phyloP scores from a whole-genome alignment of 306 rosid species.

The Prunus davidiana region DNA sequence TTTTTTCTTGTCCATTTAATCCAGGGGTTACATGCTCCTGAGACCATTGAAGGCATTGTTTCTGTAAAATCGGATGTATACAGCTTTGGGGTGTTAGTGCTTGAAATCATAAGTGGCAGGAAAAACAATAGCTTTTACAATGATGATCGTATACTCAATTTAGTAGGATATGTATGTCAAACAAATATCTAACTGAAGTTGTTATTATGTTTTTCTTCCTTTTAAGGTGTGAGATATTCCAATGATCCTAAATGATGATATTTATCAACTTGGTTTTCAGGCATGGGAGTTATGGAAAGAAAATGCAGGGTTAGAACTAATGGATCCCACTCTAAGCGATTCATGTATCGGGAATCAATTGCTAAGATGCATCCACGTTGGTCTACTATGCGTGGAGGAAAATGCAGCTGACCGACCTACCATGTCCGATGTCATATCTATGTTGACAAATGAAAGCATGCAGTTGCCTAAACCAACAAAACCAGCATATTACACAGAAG shows the following conservation, averaged over 20 bases:
- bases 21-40: conserved; percentile 27
- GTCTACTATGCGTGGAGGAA: conserved; percentile 20
- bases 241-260: neutral
- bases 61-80: neutral
- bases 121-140: neutral
- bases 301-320: neutral
- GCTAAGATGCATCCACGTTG: conserved; percentile 13
- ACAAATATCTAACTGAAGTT: neutral
- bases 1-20: neutral
- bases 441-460: conserved; percentile 17
- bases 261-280: neutral
- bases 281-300: conserved; percentile 15
- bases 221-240: conserved; percentile 19
- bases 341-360: conserved; percentile 11
- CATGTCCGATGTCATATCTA: conserved; percentile 12
- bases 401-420: neutral
- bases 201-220: neutral
- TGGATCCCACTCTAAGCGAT: conserved; percentile 9
- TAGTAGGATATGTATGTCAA: conserved; percentile 26
- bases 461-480: conserved; percentile 2
- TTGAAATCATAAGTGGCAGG: conserved; percentile 9
- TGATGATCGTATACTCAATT: neutral
- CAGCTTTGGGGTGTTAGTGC: conserved; percentile 3
- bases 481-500: conserved; percentile 2
- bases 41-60: neutral